Percentiles rank a stretch among this genome's conserved stretches.
Conservation (phyloP, 495 filamentous ascomycete genomes). For the Aspergillus biplanus region DNA sequence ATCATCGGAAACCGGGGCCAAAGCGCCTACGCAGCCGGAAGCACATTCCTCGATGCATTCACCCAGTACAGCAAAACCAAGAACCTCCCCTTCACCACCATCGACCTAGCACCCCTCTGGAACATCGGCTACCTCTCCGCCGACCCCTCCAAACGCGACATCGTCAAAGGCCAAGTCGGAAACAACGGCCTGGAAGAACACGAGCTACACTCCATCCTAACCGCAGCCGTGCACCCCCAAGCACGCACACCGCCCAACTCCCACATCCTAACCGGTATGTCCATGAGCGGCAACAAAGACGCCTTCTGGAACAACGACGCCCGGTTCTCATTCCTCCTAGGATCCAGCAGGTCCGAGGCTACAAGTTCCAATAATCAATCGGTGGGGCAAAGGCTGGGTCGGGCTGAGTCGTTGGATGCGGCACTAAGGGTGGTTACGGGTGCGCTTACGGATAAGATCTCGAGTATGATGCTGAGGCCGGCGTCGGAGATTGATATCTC, state of each 20-base stretch:
- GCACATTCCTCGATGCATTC: conserved; percentile 59
- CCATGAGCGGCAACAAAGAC: neutral
- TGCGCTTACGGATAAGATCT: conserved; percentile 1
- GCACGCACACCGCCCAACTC: neutral
- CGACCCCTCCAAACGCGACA: neutral
- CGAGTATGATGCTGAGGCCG: neutral
- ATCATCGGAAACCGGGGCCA: conserved; percentile 63
- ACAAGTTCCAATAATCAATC: neutral
- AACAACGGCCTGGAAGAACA: no score
- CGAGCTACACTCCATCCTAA: neutral
- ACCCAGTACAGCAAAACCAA: neutral
- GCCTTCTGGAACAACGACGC: neutral
- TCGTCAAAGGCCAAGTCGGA: no score
- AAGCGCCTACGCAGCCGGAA: conserved; percentile 66
- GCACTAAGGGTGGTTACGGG: neutral
- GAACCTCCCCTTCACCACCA: neutral
- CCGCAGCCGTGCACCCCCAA: neutral
- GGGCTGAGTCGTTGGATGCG: neutral
- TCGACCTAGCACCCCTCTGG: neutral
- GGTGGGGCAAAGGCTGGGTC: neutral
- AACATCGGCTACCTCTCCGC: neutral
- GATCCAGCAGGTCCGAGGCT: neutral
- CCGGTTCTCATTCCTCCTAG: neutral
- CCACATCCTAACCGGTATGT: neutral
- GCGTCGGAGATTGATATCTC: neutral